These are phyloP conservation scores for Eucalyptus regnans DNA, from an alignment of 345 rosid genomes.

Conservation along the genomic window DNA sequence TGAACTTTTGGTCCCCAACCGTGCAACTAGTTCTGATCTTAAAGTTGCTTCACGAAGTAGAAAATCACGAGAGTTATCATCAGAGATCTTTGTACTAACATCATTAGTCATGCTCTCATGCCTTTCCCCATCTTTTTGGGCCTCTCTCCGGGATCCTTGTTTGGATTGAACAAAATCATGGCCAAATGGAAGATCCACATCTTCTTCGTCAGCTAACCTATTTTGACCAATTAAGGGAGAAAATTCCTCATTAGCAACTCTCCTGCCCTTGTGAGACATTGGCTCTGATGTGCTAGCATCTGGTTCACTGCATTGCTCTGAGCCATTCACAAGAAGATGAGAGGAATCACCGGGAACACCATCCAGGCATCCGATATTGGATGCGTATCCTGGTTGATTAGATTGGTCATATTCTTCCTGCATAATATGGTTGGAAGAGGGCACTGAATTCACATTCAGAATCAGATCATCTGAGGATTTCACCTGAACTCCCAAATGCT, in stretches of 20 bases:
- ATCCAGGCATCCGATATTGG: constrained; percentile 3
- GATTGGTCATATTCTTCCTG: constrained; percentile 22
- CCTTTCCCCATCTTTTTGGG: constrained; percentile 14
- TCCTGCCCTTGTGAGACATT: constrained; percentile 36
- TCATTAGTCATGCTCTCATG: constrained; percentile 1
- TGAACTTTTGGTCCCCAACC: constrained; percentile 34
- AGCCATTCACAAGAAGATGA: constrained; percentile 25
- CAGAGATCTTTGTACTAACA: constrained; percentile 1
- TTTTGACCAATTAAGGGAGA: constrained; percentile 44
- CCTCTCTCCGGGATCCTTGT: constrained; percentile 15
- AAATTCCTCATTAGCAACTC: constrained; percentile 24
- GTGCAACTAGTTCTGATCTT: constrained; percentile 75
- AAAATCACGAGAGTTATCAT: constrained; percentile 28
- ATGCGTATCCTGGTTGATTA: constrained; percentile 13
- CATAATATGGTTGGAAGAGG: constrained; percentile 22
- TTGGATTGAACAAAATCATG: constrained; percentile 23
- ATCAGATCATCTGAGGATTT: constrained; percentile 13
- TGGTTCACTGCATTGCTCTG: constrained; percentile 64
- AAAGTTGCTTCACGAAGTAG: constrained; percentile 73
- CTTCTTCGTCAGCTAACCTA: constrained; percentile 52
- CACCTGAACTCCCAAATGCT: constrained; percentile 20
- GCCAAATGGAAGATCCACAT: constrained; percentile 38
- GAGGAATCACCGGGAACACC: constrained; percentile 6
- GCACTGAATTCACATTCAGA: constrained; percentile 23
- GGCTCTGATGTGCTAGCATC: constrained; percentile 87